These are phyloP conservation scores for Ilex paraguariensis DNA, from an alignment of 305 asterid species.

Conservation along the genomic window DNA sequence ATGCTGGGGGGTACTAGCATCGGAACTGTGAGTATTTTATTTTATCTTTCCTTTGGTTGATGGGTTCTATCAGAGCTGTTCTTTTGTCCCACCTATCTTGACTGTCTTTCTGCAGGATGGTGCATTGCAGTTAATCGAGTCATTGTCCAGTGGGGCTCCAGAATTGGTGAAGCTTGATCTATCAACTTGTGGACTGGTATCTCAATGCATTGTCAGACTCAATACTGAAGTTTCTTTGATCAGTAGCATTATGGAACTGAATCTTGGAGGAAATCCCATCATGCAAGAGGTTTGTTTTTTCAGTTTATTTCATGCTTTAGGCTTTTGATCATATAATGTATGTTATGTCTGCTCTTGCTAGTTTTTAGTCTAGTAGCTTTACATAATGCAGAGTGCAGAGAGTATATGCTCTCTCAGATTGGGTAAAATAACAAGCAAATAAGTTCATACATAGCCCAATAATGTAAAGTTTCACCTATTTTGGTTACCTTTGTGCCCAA, in stretches of 20 bases:
- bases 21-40: constrained; percentile 60
- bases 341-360: not conserved
- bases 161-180: constrained; percentile 77
- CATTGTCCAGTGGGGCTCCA: constrained; percentile 61
- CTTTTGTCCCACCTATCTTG: not conserved
- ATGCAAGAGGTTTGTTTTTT: constrained; percentile 60
- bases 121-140: constrained; percentile 56
- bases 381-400: not conserved
- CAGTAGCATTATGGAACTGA: constrained; percentile 63
- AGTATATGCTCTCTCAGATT: too few relatives aligned
- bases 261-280: constrained; percentile 78
- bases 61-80: not conserved
- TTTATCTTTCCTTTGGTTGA: constrained; percentile 7
- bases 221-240: constrained; percentile 46
- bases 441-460: too few relatives aligned
- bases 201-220: constrained; percentile 45
- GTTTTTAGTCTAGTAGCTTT: not conserved
- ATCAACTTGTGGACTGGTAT: constrained; percentile 59
- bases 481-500: too few relatives aligned
- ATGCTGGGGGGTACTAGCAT: constrained; percentile 70
- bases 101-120: constrained; percentile 55
- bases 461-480: too few relatives aligned
- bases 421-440: too few relatives aligned
- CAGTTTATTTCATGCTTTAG: not conserved
- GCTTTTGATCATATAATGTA: not conserved